A percentile compares a stretch with the other conserved stretches of the same genome.
Evolutionary conservation across 129 eudicot species (phyloP).

Genomic region (Lonicera japonica): DNA sequence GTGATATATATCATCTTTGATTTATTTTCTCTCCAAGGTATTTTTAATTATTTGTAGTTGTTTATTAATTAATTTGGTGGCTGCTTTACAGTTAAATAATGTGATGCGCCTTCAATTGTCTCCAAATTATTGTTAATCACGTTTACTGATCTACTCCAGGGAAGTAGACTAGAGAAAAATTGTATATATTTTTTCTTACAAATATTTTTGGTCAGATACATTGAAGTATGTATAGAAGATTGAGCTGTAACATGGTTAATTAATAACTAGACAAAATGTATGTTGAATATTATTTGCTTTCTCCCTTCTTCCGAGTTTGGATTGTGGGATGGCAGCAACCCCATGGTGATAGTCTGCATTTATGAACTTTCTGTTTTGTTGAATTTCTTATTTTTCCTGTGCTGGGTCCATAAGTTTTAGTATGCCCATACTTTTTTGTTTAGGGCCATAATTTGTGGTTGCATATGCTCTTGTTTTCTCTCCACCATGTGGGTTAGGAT

Average conservation of each 20-base stretch:
- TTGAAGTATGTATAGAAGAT: background rate
- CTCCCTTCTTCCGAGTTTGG: conserved; percentile 3
- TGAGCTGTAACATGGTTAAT: background rate
- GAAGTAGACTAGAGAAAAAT: background rate
- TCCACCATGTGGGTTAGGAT: conserved; percentile 21
- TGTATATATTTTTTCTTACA: background rate
- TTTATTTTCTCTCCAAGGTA: background rate
- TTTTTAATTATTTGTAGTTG: background rate
- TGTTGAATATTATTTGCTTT: background rate
- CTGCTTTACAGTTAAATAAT: background rate
- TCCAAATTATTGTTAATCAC: background rate
- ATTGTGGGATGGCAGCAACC: conserved; percentile 19
- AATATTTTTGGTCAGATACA: background rate
- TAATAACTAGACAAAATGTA: background rate
- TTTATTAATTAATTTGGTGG: background rate
- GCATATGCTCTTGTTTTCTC: conserved; percentile 30
- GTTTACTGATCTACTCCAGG: background rate
- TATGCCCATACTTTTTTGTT: conserved; percentile 31
- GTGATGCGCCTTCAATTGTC: background rate
- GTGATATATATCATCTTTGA: background rate
- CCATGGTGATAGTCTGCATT: conserved; percentile 15
- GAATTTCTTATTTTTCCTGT: background rate
- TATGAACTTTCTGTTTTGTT: conserved; percentile 12
- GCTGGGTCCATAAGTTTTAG: conserved; percentile 29
- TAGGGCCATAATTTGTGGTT: conserved; percentile 41